Percentiles rank a stretch among this genome's conserved stretches.
phyloP scores from a whole-genome alignment of 2,329 filamentous ascomycete species.

The Pestalotiopsis sp. region DNA sequence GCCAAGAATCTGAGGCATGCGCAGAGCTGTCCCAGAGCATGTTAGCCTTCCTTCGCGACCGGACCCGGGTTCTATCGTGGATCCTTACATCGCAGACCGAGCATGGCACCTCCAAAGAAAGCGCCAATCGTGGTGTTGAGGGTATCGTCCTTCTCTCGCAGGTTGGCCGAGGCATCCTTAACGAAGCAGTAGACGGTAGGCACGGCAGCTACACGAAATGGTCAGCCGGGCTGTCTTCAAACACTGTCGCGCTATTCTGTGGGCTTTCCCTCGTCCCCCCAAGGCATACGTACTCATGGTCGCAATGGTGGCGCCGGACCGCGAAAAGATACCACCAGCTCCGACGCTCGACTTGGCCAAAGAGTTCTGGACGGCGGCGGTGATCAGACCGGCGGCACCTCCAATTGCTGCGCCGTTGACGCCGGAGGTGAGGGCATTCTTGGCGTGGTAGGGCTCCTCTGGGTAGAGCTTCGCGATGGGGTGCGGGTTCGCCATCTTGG shows the following conservation, averaged over 20 bases:
- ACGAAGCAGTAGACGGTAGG: constrained; percentile 79
- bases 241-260: neutral
- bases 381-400: constrained; percentile 66
- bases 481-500: constrained; percentile 33
- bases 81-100: constrained; percentile 72
- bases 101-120: constrained; percentile 70
- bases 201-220: constrained; percentile 57
- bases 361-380: constrained; percentile 83
- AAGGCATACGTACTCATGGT: constrained; percentile 44
- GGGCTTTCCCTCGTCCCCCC: neutral
- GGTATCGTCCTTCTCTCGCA: constrained; percentile 80
- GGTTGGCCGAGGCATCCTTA: constrained; percentile 74
- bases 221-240: constrained; percentile 15
- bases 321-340: constrained; percentile 76
- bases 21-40: constrained; percentile 46
- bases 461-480: constrained; percentile 25
- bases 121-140: constrained; percentile 75
- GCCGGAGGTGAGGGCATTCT: constrained; percentile 71
- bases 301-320: constrained; percentile 73
- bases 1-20: constrained; percentile 63
- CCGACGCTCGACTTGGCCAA: constrained; percentile 81
- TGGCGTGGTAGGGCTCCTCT: constrained; percentile 63
- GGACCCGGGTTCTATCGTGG: neutral
- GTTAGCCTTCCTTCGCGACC: neutral
- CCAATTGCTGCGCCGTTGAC: constrained; percentile 66